These are phyloP conservation scores for Ascochyta viciae-villosae DNA, from an alignment of 2,329 filamentous ascomycete genomes.

Conservation along the genomic window DNA sequence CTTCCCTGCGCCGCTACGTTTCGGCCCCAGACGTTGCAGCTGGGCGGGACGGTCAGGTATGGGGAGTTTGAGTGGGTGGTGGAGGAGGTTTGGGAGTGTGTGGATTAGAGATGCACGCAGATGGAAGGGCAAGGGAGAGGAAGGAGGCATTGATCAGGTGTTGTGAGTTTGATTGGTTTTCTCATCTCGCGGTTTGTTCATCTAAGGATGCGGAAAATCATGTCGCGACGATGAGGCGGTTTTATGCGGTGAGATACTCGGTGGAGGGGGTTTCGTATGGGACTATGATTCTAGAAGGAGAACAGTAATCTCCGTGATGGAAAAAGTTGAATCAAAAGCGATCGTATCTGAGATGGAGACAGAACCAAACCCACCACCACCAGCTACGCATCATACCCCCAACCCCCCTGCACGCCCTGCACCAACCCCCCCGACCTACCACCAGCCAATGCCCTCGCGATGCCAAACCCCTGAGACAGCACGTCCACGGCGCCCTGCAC, in stretches of 20 bases:
- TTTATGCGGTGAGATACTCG: too few relatives aligned
- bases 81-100: conserved; percentile 46
- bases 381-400: conserved; percentile 40
- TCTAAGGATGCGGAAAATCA: too few relatives aligned
- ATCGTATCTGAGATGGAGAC: too few relatives aligned
- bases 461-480: conserved; percentile 42
- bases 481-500: conserved; percentile 43
- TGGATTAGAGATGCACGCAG: background rate
- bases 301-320: too few relatives aligned
- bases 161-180: too few relatives aligned
- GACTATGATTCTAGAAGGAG: too few relatives aligned
- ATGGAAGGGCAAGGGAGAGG: too few relatives aligned
- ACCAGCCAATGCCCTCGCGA: conserved; percentile 37
- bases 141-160: too few relatives aligned
- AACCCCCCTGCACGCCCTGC: conserved; percentile 37
- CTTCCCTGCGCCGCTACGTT: conserved; percentile 51
- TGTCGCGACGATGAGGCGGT: too few relatives aligned
- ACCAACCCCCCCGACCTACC: conserved; percentile 23
- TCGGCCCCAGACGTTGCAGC: conserved; percentile 34
- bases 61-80: conserved; percentile 49
- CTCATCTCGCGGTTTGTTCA: too few relatives aligned
- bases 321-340: too few relatives aligned
- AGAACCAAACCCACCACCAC: background rate
- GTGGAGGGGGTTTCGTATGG: too few relatives aligned
- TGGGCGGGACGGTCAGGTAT: conserved; percentile 43